Conservation (phyloP, 1,284 basidiomycete species). For the Grifola frondosa region DNA sequence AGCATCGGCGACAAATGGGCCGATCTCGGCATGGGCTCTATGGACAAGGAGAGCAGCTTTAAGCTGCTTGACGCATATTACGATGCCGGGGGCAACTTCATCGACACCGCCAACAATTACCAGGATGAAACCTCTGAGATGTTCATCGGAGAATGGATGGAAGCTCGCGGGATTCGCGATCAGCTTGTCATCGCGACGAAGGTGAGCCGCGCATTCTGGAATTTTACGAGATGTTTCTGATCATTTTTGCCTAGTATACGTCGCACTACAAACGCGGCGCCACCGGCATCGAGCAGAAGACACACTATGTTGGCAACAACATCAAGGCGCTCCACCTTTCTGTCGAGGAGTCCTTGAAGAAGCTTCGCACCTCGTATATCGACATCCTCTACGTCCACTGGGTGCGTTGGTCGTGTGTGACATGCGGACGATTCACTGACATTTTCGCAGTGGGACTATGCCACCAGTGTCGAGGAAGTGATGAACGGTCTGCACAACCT, state of each 20-base stretch:
- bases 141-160: constrained; percentile 61
- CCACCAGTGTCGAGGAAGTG: constrained; percentile 43
- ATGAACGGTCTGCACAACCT: constrained; percentile 47
- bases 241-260: constrained; percentile 9
- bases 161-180: constrained; percentile 48
- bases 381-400: constrained; percentile 31
- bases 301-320: constrained; percentile 40
- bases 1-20: constrained; percentile 47
- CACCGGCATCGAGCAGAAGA: constrained; percentile 27
- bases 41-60: constrained; percentile 37
- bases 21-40: constrained; percentile 32
- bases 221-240: neutral
- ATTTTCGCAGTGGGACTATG: constrained; percentile 34
- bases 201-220: constrained; percentile 25
- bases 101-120: constrained; percentile 54
- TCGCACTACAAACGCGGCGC: constrained; percentile 23
- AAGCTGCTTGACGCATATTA: constrained; percentile 49
- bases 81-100: constrained; percentile 52
- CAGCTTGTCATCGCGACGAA: constrained; percentile 58
- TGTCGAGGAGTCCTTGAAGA: constrained; percentile 49
- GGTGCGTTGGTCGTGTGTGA: neutral
- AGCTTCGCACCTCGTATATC: constrained; percentile 53
- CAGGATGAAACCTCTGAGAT: constrained; percentile 40
- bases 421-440: constrained; percentile 36
- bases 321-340: constrained; percentile 42